Conservation (phyloP, 805 yeast genomes). For the Saccharomyces jurei region DNA sequence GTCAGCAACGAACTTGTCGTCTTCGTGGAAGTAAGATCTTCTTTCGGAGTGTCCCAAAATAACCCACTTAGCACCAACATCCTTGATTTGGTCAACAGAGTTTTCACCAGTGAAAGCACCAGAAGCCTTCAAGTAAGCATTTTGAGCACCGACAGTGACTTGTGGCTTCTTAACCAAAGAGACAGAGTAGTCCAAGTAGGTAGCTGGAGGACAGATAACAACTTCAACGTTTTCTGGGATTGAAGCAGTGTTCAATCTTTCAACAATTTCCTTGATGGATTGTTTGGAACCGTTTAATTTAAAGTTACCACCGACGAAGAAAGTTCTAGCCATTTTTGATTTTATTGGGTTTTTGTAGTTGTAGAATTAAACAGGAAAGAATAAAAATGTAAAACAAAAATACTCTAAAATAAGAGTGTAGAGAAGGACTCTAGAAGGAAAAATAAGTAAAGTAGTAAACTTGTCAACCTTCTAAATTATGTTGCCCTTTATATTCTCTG, state of each 20-base stretch:
- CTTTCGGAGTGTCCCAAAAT: slow-evolving; percentile 98
- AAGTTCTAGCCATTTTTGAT: slow-evolving; percentile 61
- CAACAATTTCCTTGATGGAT: slow-evolving; percentile 77
- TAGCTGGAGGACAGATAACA: slow-evolving; percentile 93
- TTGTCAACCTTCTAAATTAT: background rate
- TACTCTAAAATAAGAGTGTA: background rate
- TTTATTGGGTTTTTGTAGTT: slow-evolving; percentile 1
- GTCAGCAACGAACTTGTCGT: slow-evolving; percentile 84
- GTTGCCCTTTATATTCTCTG: background rate
- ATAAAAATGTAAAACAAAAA: background rate
- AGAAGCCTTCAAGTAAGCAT: slow-evolving; percentile 74
- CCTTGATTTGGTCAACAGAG: slow-evolving; percentile 81
- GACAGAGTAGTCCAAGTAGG: slow-evolving; percentile 76
- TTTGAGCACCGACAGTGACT: slow-evolving; percentile 84
- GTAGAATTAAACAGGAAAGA: background rate
- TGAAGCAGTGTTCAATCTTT: slow-evolving; percentile 68
- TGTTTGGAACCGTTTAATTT: slow-evolving; percentile 93
- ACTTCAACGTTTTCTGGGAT: slow-evolving; percentile 79
- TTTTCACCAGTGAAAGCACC: slow-evolving; percentile 99
- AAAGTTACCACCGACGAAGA: slow-evolving; percentile 99
- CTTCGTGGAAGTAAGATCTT: slow-evolving; percentile 85
- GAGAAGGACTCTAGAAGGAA: background rate
- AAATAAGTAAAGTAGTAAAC: background rate
- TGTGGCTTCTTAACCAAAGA: slow-evolving; percentile 58
- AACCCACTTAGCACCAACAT: slow-evolving; percentile 89